A percentile compares a stretch with the other conserved stretches of the same genome.
phyloP scores from a whole-genome alignment of 495 filamentous ascomycete species.

The Podospora sp. region DNA sequence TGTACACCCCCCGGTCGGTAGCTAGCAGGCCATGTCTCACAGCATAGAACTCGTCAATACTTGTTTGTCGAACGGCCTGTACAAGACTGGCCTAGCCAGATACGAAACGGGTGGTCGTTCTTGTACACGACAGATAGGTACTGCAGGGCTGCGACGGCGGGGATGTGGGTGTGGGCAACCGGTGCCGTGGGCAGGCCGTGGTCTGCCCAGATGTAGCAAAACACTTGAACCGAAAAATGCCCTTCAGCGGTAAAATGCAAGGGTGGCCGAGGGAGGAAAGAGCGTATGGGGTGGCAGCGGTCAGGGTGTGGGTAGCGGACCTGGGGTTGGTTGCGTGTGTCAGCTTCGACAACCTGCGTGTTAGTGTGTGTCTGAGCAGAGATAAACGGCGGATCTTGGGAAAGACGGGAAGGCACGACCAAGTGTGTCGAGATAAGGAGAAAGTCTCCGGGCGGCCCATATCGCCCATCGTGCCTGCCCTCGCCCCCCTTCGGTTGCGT shows the following conservation, averaged over 20 bases:
- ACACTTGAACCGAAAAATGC: conserved; percentile 34
- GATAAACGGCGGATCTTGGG: not conserved
- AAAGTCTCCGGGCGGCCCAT: not conserved
- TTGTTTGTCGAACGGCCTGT: conserved; percentile 14
- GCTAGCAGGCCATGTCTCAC: conserved; percentile 2
- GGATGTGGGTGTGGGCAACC: not conserved
- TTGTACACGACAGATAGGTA: not conserved
- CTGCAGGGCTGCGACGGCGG: not conserved
- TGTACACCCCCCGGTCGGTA: not conserved
- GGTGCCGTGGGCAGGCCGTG: conserved; percentile 16
- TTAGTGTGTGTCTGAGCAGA: not conserved
- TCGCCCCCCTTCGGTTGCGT: not conserved
- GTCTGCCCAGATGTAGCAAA: conserved; percentile 18
- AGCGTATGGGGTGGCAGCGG: not conserved
- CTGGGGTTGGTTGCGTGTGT: not conserved
- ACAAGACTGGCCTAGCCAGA: not conserved
- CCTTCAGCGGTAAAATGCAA: conserved; percentile 35
- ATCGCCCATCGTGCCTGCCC: not conserved
- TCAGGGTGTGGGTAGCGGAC: not conserved
- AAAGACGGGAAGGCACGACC: not conserved
- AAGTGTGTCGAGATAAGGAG: not conserved
- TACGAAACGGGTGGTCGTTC: not conserved
- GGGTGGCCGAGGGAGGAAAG: conserved; percentile 18
- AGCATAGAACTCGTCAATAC: not conserved
- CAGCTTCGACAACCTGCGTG: not conserved